Evolutionary conservation across 192 early-diverging fungal genomes (phyloP).

Genomic region (Backusella mclennaniae): DNA sequence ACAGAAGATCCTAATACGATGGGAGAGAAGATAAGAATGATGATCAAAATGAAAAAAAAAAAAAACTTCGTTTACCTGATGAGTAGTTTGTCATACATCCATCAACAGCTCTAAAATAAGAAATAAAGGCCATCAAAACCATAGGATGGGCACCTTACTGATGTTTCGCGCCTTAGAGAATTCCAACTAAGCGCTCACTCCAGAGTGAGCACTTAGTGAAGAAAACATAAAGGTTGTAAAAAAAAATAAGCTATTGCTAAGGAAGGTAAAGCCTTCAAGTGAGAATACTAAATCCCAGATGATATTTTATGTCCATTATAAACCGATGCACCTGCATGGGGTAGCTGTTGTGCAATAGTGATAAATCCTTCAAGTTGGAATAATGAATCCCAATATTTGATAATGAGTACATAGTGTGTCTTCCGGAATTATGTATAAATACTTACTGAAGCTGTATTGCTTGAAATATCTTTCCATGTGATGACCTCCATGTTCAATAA

Average conservation of each 20-base stretch:
- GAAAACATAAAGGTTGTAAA: slow-evolving; percentile 73
- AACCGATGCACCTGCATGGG: slow-evolving; percentile 56
- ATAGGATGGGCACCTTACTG: slow-evolving; percentile 53
- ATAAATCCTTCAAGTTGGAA: slow-evolving; percentile 80
- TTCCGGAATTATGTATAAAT: neutral
- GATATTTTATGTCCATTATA: slow-evolving; percentile 61
- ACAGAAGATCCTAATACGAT: slow-evolving; percentile 36
- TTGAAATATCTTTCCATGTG: slow-evolving; percentile 61
- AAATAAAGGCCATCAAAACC: slow-evolving; percentile 53
- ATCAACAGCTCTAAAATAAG: slow-evolving; percentile 63
- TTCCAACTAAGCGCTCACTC: slow-evolving; percentile 54
- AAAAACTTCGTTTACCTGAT: neutral
- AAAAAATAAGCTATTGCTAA: slow-evolving; percentile 57
- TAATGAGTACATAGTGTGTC: neutral
- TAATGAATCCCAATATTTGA: slow-evolving; percentile 67
- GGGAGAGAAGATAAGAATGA: slow-evolving; percentile 19
- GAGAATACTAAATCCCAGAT: slow-evolving; percentile 24
- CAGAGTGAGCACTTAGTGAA: slow-evolving; percentile 67
- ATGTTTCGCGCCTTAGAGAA: slow-evolving; percentile 68
- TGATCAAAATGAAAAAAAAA: slow-evolving; percentile 14
- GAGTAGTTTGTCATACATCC: slow-evolving; percentile 48
- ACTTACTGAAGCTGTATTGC: slow-evolving; percentile 55
- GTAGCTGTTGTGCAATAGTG: slow-evolving; percentile 68
- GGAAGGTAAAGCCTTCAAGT: slow-evolving; percentile 35
- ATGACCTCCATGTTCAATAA: slow-evolving; percentile 58